Base-by-base conservation (phyloP, 345 rosid species). In the Carallia brachiata region DNA sequence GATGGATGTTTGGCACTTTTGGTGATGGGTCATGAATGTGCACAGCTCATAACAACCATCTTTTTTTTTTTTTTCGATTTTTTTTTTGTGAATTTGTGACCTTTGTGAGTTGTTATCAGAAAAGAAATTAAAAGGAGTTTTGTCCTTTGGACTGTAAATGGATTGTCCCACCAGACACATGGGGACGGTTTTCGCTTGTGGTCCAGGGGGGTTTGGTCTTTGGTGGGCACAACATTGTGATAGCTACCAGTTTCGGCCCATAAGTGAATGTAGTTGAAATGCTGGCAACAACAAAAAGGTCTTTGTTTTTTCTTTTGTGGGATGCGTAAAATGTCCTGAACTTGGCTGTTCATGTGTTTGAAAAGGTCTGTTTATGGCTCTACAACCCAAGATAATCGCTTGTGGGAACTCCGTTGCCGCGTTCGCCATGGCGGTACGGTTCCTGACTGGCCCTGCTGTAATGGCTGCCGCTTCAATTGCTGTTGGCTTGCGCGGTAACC, bases 401-500 rank as follows among this genome's bases (percentile, higher is more conserved):
- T 77, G 80, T 53, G 80, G 80, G 37, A 77, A 77, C 18, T 68
- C 73, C 0, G 80, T 77, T 0, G 80, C 80, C 0, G 61, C 77
- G 5, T 77, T 77, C 9, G 77, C 80, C 53, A 77, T 77, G 80
- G 80, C 80, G 2, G 80, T 77, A 27, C 55, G 80, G 36, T 77
- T 77, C 67, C 44, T 77, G 27, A 77, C 80, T 19, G 80, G 80
- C 55, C 80, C 80, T 16, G 80, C 80, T 2, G 80, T 77, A 13
- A 77, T 77, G 80, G 80, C 80, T 12, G 80, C 80, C 0, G 77
- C 80, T 27, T 77, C 80, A n/a, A 77, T 77, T 23, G 80, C 80
- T 4, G 74, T 77, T 54, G 80, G 80, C 23, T 74, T 77, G 47
- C 77, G 80, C 17, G 80, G 80, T 34, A 73, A 64, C 58, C 77